phyloP scores from a whole-genome alignment of 2,329 filamentous ascomycete genomes.

The Xylaria sp. region DNA sequence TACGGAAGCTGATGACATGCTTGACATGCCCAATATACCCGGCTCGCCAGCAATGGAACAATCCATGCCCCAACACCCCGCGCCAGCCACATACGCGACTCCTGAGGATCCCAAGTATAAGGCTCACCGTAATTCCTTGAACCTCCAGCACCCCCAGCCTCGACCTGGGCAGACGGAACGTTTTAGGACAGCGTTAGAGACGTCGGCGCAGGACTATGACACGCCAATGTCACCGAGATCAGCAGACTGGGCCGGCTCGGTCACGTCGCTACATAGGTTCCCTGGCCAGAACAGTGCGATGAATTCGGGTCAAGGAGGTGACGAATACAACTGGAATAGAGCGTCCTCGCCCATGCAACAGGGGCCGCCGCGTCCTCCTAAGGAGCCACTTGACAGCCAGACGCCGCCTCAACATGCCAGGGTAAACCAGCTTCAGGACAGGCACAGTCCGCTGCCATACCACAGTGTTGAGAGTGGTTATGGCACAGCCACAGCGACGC shows the following conservation, averaged over 20 bases:
- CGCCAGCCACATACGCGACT: slow-evolving; percentile 57
- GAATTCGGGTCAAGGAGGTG: slow-evolving; percentile 38
- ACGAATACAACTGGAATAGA: slow-evolving; percentile 46
- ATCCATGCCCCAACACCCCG: slow-evolving; percentile 42
- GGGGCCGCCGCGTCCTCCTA: slow-evolving; percentile 62
- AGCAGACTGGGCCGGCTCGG: slow-evolving; percentile 64
- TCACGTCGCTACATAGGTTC: slow-evolving; percentile 59
- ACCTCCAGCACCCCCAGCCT: slow-evolving; percentile 79
- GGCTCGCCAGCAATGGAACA: slow-evolving; percentile 21
- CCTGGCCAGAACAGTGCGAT: slow-evolving; percentile 46
- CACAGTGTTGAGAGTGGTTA: slow-evolving; percentile 60
- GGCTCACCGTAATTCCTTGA: slow-evolving; percentile 78
- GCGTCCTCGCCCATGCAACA: slow-evolving; percentile 47
- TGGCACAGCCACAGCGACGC: slow-evolving; percentile 50
- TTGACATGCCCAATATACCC: not conserved
- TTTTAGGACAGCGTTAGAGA: slow-evolving; percentile 74
- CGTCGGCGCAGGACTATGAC: slow-evolving; percentile 70
- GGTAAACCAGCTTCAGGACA: slow-evolving; percentile 55
- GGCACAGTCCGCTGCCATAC: slow-evolving; percentile 56
- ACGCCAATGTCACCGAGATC: slow-evolving; percentile 62
- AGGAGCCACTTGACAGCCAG: slow-evolving; percentile 58
- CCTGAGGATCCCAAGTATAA: slow-evolving; percentile 78
- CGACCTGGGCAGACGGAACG: slow-evolving; percentile 72
- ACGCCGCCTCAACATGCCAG: slow-evolving; percentile 52
- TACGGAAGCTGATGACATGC: slow-evolving; percentile 27